These are phyloP conservation scores for Penicillium paxilli DNA, from an alignment of 495 filamentous ascomycete species.

Conservation along the genomic window DNA sequence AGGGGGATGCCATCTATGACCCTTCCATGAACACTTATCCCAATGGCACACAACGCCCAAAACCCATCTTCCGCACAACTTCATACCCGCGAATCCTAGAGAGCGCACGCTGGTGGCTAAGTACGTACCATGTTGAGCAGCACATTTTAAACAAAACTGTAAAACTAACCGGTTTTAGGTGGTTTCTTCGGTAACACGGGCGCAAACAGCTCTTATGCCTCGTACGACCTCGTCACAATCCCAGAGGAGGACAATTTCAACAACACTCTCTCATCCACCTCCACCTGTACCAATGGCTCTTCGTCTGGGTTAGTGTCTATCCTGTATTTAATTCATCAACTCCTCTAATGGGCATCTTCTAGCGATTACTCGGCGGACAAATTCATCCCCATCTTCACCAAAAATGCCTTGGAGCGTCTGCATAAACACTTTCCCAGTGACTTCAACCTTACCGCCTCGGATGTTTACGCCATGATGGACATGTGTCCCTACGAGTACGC, in stretches of 20 bases:
- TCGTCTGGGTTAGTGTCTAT: constrained; percentile 1
- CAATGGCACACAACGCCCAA: constrained; percentile 46
- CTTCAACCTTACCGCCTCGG: constrained; percentile 49
- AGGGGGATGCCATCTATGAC: constrained; percentile 43
- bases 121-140: constrained; percentile 16
- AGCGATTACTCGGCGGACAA: constrained; percentile 15
- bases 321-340: too few species aligned
- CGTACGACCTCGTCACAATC: constrained; percentile 47
- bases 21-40: constrained; percentile 38
- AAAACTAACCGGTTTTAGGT: constrained; percentile 8
- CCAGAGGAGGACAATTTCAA: constrained; percentile 48
- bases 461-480: constrained; percentile 55
- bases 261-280: constrained; percentile 49
- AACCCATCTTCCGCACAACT: constrained; percentile 51
- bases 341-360: too few species aligned
- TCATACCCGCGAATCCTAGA: constrained; percentile 50
- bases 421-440: constrained; percentile 23
- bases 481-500: constrained; percentile 39
- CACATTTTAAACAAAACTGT: neutral
- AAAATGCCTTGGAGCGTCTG: constrained; percentile 21
- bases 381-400: constrained; percentile 20
- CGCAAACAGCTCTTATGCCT: constrained; percentile 34
- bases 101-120: constrained; percentile 44
- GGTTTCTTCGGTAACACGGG: constrained; percentile 40
- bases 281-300: constrained; percentile 24